A percentile compares a stretch with the other conserved stretches of the same genome.
Conservation (phyloP, 2,329 filamentous ascomycete genomes). For the Aspergillus sojae region DNA sequence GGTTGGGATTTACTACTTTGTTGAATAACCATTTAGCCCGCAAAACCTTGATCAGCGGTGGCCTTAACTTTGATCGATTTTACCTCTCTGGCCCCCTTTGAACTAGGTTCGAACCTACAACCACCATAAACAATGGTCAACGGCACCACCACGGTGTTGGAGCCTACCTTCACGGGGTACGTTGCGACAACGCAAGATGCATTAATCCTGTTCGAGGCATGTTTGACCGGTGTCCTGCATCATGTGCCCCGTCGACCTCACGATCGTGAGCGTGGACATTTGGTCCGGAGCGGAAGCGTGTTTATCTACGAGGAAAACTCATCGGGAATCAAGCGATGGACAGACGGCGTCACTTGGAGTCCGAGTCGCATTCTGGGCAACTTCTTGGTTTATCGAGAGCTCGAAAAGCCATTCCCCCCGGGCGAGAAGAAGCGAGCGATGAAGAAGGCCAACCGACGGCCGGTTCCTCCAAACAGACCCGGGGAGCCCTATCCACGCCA, state of each 20-base stretch:
- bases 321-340: constrained; percentile 93
- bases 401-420: constrained; percentile 74
- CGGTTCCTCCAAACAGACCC: constrained; percentile 46
- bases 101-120: constrained; percentile 23
- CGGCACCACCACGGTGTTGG: constrained; percentile 53
- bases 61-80: constrained; percentile 26
- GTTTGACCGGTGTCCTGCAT: constrained; percentile 67
- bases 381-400: constrained; percentile 82
- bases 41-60: constrained; percentile 26
- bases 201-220: constrained; percentile 77
- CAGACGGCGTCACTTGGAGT: constrained; percentile 88
- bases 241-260: constrained; percentile 84
- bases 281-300: constrained; percentile 82
- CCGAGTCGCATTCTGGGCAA: constrained; percentile 84
- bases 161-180: constrained; percentile 69
- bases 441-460: constrained; percentile 64
- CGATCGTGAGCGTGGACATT: constrained; percentile 74
- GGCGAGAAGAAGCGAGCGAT: constrained; percentile 84
- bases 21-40: neutral
- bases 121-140: constrained; percentile 41
- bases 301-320: constrained; percentile 92
- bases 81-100: constrained; percentile 20
- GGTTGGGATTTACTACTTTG: constrained; percentile 1
- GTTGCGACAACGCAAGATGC: constrained; percentile 74
- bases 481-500: constrained; percentile 57